Base-by-base conservation (phyloP, 2,329 filamentous ascomycete genomes). In the Pestalotiopsis sp. region DNA sequence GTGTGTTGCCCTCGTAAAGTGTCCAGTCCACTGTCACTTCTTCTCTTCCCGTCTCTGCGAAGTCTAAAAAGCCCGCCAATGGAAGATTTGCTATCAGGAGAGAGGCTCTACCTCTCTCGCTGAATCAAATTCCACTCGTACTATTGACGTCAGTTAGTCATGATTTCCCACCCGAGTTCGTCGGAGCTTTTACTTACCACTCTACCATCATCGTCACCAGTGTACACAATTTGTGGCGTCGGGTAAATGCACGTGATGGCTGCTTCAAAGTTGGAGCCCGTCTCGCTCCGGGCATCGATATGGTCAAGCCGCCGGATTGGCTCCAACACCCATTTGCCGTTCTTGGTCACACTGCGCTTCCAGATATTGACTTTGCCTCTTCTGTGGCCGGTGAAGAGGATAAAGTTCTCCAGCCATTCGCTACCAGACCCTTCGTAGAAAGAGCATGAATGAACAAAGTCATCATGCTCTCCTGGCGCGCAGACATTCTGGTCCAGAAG, bases 351-450 rank as follows among this genome's bases (percentile, higher is more conserved):
- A 14, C 90, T 81, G 73, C 87, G 87, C 64, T 85, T 84, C 89
- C 91, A 92, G 23, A 93, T 90, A 75, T 97, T 97, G 41, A 97
- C 95, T 14, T 94, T 86, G 0, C 96, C 96, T 65, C 91, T 86
- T 71, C 89, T 86, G 78, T 98, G 96, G 0, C 96, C 96, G 0
- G 95, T 98, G 72, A 99, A 95, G 49, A 98, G 83, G 58, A 99
- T 84, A 70, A 92, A 91, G 67, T 92, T 91, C 80, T 97, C 93
- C 3, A 97, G 85, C 93, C 95, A 98, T 80, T 98, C 96, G 74
- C 94, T 96, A 2, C 91, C 92, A 0, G 90, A 88, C 0, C 95
- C 95, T 78, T 98, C 95, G 80, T 98, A 98, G 79, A 97, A 97
- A 2, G 95, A 93, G 72, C 94, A 96, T 1, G 92, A 90, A 63